phyloP scores from a whole-genome alignment of 2,329 filamentous ascomycete species.

The Diaporthe sp. region DNA sequence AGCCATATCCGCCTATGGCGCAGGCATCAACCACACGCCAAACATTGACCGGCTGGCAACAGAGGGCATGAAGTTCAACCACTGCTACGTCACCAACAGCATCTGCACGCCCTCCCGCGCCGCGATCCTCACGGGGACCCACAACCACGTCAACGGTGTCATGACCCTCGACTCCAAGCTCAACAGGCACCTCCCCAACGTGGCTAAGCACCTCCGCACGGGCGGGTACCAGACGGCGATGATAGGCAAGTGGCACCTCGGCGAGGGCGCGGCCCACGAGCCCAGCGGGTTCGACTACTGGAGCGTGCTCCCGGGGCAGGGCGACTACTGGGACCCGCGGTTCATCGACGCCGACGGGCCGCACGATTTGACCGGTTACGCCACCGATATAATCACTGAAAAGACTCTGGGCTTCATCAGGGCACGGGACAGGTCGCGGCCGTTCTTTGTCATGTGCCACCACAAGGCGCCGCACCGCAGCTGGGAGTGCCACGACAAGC shows the following conservation, averaged over 20 bases:
- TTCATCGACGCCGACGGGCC: constrained; percentile 59
- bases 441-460: constrained; percentile 70
- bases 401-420: constrained; percentile 61
- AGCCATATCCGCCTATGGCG: constrained; percentile 63
- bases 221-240: constrained; percentile 66
- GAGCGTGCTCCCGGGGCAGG: constrained; percentile 65
- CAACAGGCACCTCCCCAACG: constrained; percentile 64
- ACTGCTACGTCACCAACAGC: constrained; percentile 68
- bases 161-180: constrained; percentile 64
- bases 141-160: constrained; percentile 68
- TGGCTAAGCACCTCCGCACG: constrained; percentile 63
- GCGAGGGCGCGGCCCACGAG: constrained; percentile 60
- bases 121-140: constrained; percentile 63
- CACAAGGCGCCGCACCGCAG: constrained; percentile 68
- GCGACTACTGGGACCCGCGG: constrained; percentile 65
- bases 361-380: constrained; percentile 57
- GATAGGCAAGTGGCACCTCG: constrained; percentile 69
- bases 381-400: constrained; percentile 66
- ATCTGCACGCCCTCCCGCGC: constrained; percentile 68
- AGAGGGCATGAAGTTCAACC: constrained; percentile 66
- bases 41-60: constrained; percentile 64
- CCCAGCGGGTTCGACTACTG: constrained; percentile 67
- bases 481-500: constrained; percentile 65
- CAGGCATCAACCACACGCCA: constrained; percentile 65
- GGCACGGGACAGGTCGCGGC: constrained; percentile 52